Base-by-base conservation (phyloP, 257 asterid genomes). In the Przewalskia tangutica region DNA sequence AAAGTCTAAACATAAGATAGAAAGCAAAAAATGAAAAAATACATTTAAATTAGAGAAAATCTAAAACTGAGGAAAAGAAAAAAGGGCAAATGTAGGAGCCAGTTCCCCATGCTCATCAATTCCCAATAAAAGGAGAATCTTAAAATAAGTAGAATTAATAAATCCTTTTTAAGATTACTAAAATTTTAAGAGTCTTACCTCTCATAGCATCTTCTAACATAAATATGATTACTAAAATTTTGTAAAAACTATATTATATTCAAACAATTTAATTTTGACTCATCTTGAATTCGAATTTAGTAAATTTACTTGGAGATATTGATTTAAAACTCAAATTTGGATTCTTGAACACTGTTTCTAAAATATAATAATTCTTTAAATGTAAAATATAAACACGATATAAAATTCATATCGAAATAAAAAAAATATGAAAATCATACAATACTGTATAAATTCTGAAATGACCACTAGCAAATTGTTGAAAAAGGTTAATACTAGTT, bases 151-250 rank as follows among this genome's bases (percentile, higher is more conserved):
- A 20, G 0, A 73, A 46, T 73, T 73, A 27, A 48, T 48, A 73
- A 73, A 20, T 84, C 59, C 70, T 42, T 66, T 71, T 86, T 80
- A 70, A 70, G 77, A 70, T 70, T 70, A 56, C 77, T 70, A 42
- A 46, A 63, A 13, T 18, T 40, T 70, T 44, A 44, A 6, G 56
- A 42, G 1, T n/a, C 2, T 1, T 5, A 3, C 44, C 6, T 64
- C 11, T 13, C 46, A 13, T 64, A 2, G 4, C 42, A 64, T 32
- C 7, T 62, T 11, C 5, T 1, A 2, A 5, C 3, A 23, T 5
- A 27, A 16, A 38, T 42, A 0, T 68, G 16, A 40, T 42, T 40
- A 8, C 5, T 9, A 10, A 18, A 8, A 70, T 0, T 38, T 9
- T 9, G 38, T 42, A 68, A n/a, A n/a, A 9, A 70, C n/a, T 18